Conservation (phyloP, 1,139 yeast species). For the Candida frijolesensis region DNA sequence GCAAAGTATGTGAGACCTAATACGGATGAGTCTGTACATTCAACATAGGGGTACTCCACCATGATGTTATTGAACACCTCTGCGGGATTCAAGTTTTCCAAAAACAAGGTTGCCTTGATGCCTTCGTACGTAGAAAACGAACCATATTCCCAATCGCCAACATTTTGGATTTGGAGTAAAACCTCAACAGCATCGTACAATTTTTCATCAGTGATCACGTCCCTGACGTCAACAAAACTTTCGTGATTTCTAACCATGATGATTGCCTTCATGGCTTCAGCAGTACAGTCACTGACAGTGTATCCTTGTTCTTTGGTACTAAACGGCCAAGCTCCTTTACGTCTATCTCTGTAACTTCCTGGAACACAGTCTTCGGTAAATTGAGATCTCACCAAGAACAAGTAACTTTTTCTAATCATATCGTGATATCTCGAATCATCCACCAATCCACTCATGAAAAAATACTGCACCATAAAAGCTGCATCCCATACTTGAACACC, state of each 20-base stretch:
- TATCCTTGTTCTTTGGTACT: slow-evolving; percentile 96
- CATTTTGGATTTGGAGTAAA: slow-evolving; percentile 62
- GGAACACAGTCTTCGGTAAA: slow-evolving; percentile 77
- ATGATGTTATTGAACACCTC: slow-evolving; percentile 97
- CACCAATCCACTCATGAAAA: slow-evolving; percentile 78
- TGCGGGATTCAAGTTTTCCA: slow-evolving; percentile 88
- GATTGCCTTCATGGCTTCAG: slow-evolving; percentile 93
- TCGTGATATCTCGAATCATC: slow-evolving; percentile 67
- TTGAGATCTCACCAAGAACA: slow-evolving; percentile 79
- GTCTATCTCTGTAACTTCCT: slow-evolving; percentile 80
- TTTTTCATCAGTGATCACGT: slow-evolving; percentile 25
- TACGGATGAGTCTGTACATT: slow-evolving; percentile 95
- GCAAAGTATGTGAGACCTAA: slow-evolving; percentile 84
- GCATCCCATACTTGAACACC: slow-evolving; percentile 98
- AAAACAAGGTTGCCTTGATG: slow-evolving; percentile 76
- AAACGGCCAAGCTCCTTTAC: slow-evolving; percentile 97
- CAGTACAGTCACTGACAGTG: slow-evolving; percentile 95
- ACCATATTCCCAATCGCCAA: slow-evolving; percentile 81
- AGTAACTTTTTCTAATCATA: slow-evolving; percentile 62
- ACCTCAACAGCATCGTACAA: slow-evolving; percentile 75
- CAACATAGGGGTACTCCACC: slow-evolving; percentile 98
- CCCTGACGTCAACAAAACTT: slow-evolving; percentile 37
- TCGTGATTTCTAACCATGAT: slow-evolving; percentile 83
- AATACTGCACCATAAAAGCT: slow-evolving; percentile 86
- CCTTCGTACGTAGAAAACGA: slow-evolving; percentile 92